These are phyloP conservation scores for Globisporangium megalacanthum DNA, from an alignment of 352 stramenopile species.

Conservation along the genomic window DNA sequence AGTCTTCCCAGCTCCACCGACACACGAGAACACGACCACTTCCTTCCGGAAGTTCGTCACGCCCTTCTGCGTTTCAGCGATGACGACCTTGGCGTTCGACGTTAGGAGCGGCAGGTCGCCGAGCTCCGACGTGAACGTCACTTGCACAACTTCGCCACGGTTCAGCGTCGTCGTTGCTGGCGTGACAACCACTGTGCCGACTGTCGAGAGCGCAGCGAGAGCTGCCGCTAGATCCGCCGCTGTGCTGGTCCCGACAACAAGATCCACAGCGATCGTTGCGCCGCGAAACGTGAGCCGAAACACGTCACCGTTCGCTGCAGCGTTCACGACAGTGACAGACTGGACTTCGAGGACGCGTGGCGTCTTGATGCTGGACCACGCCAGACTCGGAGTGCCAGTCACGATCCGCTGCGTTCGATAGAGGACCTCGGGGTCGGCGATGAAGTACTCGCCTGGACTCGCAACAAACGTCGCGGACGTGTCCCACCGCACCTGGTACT, in stretches of 20 bases:
- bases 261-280: slow-evolving; percentile 9
- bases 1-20: slow-evolving; percentile 17
- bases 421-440: slow-evolving; percentile 46
- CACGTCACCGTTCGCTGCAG: slow-evolving; percentile 8
- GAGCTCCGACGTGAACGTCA: slow-evolving; percentile 55
- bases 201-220: slow-evolving; percentile 33
- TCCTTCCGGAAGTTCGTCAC: slow-evolving; percentile 66
- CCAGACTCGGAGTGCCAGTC: slow-evolving; percentile 41
- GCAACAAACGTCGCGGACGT: slow-evolving; percentile 44
- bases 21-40: slow-evolving; percentile 49
- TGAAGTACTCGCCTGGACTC: slow-evolving; percentile 36
- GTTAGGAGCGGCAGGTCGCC: slow-evolving; percentile 40
- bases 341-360: slow-evolving; percentile 33
- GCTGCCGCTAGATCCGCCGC: slow-evolving; percentile 20
- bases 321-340: slow-evolving; percentile 31
- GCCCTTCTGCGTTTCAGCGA: slow-evolving; percentile 25
- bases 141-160: slow-evolving; percentile 20
- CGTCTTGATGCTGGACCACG: slow-evolving; percentile 46
- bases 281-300: slow-evolving; percentile 63
- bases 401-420: slow-evolving; percentile 50
- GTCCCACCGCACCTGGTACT: slow-evolving; percentile 67
- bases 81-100: slow-evolving; percentile 15
- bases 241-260: slow-evolving; percentile 36
- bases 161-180: slow-evolving; percentile 19
- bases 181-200: slow-evolving; percentile 42